A percentile compares a stretch with the other conserved stretches of the same genome.
Conservation (phyloP, 148 eudicot genomes). For the Limonium bicolor region DNA sequence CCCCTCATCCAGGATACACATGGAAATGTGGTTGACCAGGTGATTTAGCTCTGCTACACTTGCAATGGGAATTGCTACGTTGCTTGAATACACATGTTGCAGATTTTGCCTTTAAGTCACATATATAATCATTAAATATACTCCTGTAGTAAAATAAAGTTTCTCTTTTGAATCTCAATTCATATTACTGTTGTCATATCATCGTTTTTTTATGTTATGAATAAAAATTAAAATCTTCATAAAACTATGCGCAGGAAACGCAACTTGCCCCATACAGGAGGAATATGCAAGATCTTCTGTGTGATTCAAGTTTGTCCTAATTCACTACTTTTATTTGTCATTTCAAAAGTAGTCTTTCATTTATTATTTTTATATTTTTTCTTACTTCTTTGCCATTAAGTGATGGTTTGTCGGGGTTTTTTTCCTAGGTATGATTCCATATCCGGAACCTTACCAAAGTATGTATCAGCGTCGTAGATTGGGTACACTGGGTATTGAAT, state of each 20-base stretch:
- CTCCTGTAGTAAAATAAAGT: no score
- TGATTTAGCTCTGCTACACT: no score
- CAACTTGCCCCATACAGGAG: conserved; percentile 80
- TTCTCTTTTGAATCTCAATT: background rate
- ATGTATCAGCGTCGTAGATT: conserved; percentile 73
- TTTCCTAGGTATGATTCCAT: conserved; percentile 77
- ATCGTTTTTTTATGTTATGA: background rate
- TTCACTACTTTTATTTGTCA: conserved; percentile 6
- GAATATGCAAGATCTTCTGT: conserved; percentile 94
- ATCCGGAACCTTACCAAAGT: conserved; percentile 95
- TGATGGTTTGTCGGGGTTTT: background rate
- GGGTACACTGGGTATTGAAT: conserved; percentile 81
- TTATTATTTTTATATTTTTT: no score
- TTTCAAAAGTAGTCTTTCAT: conserved; percentile 2
- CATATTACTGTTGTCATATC: background rate
- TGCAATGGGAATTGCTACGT: no score
- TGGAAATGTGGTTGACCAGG: conserved; percentile 98
- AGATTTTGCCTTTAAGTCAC: no score
- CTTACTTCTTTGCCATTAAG: background rate
- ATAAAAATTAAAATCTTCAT: background rate
- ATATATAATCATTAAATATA: no score
- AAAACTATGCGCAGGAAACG: conserved; percentile 54
- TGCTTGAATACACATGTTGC: no score
- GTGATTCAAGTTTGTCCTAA: conserved; percentile 70
- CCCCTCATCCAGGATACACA: conserved; percentile 79